Evolutionary conservation across 2,329 filamentous ascomycete species (phyloP), one percentile per base, ranked within the genome.

Genomic region (Xylariaceae sp.): DNA sequence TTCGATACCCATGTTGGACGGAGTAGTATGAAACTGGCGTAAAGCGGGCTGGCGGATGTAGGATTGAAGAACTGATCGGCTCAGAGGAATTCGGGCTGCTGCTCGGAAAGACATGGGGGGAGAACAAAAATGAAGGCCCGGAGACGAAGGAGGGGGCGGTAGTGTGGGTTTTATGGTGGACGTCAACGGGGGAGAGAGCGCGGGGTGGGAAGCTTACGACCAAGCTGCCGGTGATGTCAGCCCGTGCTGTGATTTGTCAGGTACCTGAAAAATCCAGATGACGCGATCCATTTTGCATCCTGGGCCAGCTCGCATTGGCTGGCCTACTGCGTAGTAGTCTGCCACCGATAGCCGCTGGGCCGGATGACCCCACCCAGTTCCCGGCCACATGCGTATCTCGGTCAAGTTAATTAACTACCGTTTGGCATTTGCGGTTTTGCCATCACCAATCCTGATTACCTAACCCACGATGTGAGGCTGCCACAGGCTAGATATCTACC

Each of bases 1-100:
- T 68, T 74, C 71, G 63, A 75, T 68, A 61, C 68, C 70, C 73
- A 75, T 75, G 55, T 68, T 75, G 70, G 72, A 68, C 57, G 58
- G 62, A n/a, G 68, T 70, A 41, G 70, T 66, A 50, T 72, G 71
- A 59, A 75, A 75, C 41, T 69, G 60, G 60, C 65, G 59, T 61
- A 61, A n/a, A 60, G 60, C 32, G 50, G 57, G 47, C 43, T 59
- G 58, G 31, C 44, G 53, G 9, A 41, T 60, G 50, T 56, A 55
- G 55, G 51, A 34, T 53, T 47, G 34, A 39, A 58, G 60, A 27
- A 62, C 39, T 50, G 62, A 55, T 51, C 60, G 61, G 63, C 59
- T 47, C 34, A 58, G 42, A 29, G 60, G 50, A 51, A 62, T 59
- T 57, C 61, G 58, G 47, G 59, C 55, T 54, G 56, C 56, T 56